These are phyloP conservation scores for Suillus clintonianus DNA, from an alignment of 768 basidiomycete genomes.

Conservation along the genomic window DNA sequence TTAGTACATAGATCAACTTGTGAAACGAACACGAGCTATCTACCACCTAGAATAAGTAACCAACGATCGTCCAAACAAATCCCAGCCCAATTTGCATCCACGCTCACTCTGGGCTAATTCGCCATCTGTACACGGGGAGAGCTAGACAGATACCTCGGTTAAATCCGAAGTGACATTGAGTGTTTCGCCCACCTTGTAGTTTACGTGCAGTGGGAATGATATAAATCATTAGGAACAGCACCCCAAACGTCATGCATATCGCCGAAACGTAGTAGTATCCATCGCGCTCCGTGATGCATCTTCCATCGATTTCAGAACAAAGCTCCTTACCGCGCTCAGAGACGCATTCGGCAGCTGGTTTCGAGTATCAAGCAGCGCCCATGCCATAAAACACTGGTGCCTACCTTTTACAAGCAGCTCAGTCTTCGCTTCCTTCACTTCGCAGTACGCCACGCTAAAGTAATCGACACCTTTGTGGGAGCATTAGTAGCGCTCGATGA, in stretches of 20 bases:
- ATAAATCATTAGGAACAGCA: slow-evolving; percentile 68
- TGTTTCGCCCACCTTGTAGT: slow-evolving; percentile 70
- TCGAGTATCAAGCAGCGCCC: slow-evolving; percentile 11
- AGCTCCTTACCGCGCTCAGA: slow-evolving; percentile 85
- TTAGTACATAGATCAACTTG: not conserved
- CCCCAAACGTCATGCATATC: slow-evolving; percentile 80
- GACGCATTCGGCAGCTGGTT: slow-evolving; percentile 80
- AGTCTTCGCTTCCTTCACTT: slow-evolving; percentile 58
- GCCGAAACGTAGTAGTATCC: slow-evolving; percentile 88
- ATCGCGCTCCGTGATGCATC: slow-evolving; percentile 82
- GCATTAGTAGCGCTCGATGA: slow-evolving; percentile 10
- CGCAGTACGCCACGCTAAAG: slow-evolving; percentile 84
- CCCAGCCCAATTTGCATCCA: not conserved
- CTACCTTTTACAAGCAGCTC: slow-evolving; percentile 58
- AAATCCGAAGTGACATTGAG: not conserved
- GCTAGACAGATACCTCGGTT: slow-evolving; percentile 38
- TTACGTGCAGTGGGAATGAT: slow-evolving; percentile 83
- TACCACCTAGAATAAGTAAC: not conserved
- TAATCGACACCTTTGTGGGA: slow-evolving; percentile 71
- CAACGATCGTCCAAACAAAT: not conserved
- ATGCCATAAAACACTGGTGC: slow-evolving; percentile 9
- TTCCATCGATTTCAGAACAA: slow-evolving; percentile 75
- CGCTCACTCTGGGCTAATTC: slow-evolving; percentile 46
- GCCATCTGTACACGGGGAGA: slow-evolving; percentile 71
- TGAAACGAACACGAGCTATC: not conserved